Percentiles rank a stretch among this genome's conserved stretches.
Conservation (phyloP, 768 basidiomycete species). For the Auricularia cornea region DNA sequence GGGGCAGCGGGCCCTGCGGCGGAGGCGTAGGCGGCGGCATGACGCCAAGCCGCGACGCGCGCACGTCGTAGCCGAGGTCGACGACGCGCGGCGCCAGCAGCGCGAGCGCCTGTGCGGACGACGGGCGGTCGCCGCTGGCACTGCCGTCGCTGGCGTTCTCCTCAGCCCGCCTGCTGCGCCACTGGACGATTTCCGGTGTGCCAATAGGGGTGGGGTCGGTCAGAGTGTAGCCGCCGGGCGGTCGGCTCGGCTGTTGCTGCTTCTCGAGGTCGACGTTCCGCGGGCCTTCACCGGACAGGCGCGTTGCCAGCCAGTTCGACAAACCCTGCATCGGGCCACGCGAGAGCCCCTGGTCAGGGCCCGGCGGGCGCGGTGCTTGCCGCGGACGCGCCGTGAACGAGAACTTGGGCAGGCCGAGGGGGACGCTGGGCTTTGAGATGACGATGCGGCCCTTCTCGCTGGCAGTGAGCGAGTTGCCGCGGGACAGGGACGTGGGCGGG, state of each 20-base stretch:
- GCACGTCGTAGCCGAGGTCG: neutral
- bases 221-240: neutral
- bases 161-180: neutral
- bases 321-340: neutral
- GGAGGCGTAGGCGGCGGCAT: neutral
- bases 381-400: neutral
- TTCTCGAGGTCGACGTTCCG: too few species aligned
- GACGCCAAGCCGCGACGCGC: too few species aligned
- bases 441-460: neutral
- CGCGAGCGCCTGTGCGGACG: too few species aligned
- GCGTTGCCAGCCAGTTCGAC: neutral
- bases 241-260: neutral
- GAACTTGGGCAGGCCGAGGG: neutral
- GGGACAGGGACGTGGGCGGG: neutral
- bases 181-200: neutral
- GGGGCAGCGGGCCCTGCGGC: neutral
- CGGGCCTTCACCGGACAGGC: neutral
- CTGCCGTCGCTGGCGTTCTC: too few species aligned
- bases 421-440: neutral
- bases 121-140: too few species aligned
- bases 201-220: neutral
- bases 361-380: neutral
- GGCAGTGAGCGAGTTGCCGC: neutral
- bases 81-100: neutral
- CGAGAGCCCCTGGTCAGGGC: neutral